Conservation (phyloP, 306 rosid genomes). For the Trifolium subterraneum region DNA sequence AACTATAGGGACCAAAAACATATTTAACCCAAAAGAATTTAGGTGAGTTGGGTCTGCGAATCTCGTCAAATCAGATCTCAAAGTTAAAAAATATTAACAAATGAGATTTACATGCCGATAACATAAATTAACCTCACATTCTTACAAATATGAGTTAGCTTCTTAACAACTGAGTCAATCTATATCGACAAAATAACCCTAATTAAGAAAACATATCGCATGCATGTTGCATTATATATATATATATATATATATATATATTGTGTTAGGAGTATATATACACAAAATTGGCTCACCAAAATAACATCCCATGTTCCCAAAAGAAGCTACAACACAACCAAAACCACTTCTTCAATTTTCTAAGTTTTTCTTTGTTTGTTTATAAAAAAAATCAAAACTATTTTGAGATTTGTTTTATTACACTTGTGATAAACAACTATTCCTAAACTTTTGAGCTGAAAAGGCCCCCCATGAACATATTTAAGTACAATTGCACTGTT, state of each 20-base stretch:
- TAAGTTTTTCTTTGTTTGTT: background rate
- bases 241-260: no score
- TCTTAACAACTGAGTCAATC: background rate
- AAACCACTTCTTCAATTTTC: constrained; percentile 51
- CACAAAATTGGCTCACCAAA: constrained; percentile 53
- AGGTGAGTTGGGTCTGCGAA: no score
- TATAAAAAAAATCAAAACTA: constrained; percentile 5
- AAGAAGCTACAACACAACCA: constrained; percentile 59
- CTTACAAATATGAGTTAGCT: background rate
- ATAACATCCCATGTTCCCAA: constrained; percentile 68
- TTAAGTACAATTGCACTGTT: constrained; percentile 50
- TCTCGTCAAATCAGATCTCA: no score
- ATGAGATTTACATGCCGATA: no score
- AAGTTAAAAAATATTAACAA: no score
- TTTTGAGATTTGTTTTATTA: constrained; percentile 35
- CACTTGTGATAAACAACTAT: constrained; percentile 35
- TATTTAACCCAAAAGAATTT: no score
- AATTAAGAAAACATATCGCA: constrained; percentile 58
- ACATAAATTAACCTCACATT: no score
- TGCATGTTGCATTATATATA: constrained; percentile 57
- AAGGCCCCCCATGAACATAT: constrained; percentile 41
- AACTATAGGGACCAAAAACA: no score
- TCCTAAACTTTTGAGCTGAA: constrained; percentile 13
- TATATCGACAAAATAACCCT: background rate
- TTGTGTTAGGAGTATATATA: constrained; percentile 42